Conservation (phyloP, 2,329 filamentous ascomycete species). For the Penicillium paneum region DNA sequence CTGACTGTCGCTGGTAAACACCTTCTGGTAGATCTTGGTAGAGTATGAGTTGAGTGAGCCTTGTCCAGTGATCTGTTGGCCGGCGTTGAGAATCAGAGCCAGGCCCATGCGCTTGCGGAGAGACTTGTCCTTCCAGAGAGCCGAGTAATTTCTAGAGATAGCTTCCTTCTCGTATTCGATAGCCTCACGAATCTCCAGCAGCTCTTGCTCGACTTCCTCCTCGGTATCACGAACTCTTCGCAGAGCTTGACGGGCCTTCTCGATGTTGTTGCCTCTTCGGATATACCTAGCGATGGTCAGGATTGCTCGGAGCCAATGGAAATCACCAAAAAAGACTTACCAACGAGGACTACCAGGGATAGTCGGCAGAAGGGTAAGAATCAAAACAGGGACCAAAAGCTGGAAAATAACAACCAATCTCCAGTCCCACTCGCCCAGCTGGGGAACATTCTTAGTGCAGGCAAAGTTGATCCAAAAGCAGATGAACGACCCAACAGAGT, state of each 20-base stretch:
- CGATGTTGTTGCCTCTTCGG: conserved; percentile 58
- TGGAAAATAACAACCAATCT: conserved; percentile 71
- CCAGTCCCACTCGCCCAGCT: conserved; percentile 70
- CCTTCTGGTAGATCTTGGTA: conserved; percentile 70
- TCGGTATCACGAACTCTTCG: conserved; percentile 61
- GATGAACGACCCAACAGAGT: conserved; percentile 63
- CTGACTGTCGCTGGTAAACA: conserved; percentile 57
- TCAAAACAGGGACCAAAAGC: conserved; percentile 62
- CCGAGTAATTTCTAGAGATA: conserved; percentile 60
- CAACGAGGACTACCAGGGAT: conserved; percentile 68
- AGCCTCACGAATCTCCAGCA: conserved; percentile 63
- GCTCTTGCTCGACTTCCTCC: conserved; percentile 64
- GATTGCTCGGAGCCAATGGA: not conserved
- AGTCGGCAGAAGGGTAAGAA: conserved; percentile 61
- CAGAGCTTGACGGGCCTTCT: conserved; percentile 59
- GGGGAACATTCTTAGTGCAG: conserved; percentile 53
- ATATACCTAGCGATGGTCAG: conserved; percentile 41
- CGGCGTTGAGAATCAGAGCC: conserved; percentile 65
- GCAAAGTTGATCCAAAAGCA: conserved; percentile 66
- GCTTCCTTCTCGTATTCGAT: conserved; percentile 70
- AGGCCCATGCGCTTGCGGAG: conserved; percentile 64
- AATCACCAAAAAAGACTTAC: conserved; percentile 28
- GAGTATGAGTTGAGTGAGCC: conserved; percentile 71
- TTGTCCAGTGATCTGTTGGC: conserved; percentile 70
- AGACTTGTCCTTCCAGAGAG: conserved; percentile 67